phyloP scores from a whole-genome alignment of 306 rosid genomes.

The Echinosophora koreensis region DNA sequence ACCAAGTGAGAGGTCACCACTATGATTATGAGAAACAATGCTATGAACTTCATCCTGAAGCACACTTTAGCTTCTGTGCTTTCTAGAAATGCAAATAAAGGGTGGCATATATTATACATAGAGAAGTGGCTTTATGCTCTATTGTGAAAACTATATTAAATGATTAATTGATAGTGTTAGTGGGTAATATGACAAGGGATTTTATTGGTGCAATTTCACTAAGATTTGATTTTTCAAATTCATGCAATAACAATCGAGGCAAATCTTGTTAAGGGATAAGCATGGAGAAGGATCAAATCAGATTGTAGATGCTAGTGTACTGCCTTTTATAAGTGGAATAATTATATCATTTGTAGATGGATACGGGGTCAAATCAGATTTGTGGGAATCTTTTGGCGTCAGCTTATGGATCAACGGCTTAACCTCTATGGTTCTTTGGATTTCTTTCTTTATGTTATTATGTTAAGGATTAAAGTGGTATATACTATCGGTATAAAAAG shows the following conservation, averaged over 20 bases:
- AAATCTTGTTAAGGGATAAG: conserved; percentile 47
- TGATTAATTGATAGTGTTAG: conserved; percentile 29
- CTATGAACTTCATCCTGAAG: conserved; percentile 59
- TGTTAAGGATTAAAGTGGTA: no score
- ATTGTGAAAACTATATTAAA: neutral
- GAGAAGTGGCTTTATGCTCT: conserved; percentile 17
- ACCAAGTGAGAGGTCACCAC: conserved; percentile 47
- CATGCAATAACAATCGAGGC: conserved; percentile 37
- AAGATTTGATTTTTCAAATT: conserved; percentile 42
- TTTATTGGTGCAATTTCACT: conserved; percentile 42
- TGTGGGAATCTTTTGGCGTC: conserved; percentile 22
- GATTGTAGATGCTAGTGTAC: conserved; percentile 12
- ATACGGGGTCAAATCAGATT: conserved; percentile 43
- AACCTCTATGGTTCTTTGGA: no score
- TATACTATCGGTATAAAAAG: no score
- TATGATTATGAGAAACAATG: conserved; percentile 46
- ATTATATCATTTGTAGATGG: neutral
- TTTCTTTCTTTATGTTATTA: no score
- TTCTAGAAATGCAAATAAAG: conserved; percentile 17
- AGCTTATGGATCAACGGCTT: conserved; percentile 26
- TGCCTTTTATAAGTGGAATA: conserved; percentile 51
- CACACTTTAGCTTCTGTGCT: conserved; percentile 7
- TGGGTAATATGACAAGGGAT: conserved; percentile 33
- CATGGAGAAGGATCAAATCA: conserved; percentile 42
- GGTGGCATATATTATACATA: neutral